Base-by-base conservation (phyloP, 1,284 basidiomycete species). In the Ganoderma meredithae region DNA sequence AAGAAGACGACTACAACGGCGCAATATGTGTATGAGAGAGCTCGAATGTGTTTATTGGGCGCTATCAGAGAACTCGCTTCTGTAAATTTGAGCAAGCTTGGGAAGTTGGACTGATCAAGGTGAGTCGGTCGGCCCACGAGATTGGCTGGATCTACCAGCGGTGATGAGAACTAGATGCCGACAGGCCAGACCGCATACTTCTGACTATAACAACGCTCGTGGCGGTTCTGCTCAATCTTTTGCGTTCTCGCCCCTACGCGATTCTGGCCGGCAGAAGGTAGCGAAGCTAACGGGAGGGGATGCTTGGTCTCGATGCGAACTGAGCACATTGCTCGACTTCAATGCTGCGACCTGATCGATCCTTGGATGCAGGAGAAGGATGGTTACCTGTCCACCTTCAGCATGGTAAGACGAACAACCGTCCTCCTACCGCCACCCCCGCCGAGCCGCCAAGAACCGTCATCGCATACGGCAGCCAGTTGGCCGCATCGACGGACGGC, bases 171-270 rank as follows among this genome's bases (percentile, higher is more conserved):
- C 17, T 41, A n/a, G n/a, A 41, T 22, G 33, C 39, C 19, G 12
- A 22, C 22, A 41, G 58, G 55, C 25, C 17, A 53, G 27, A 7
- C 52, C 69, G 76, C 67, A 67, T 71, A 44, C 63, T 70, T 49
- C 52, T 77, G 41, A 64, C 75, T 53, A 64, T 68, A 22, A 63
- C 71, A n/a, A 75, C 76, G 68, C 64, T 72, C 61, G 67, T 68
- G 44, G 73, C 74, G 25, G 62, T 75, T 36, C 36, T 65, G 22
- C 56, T 74, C 44, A 63, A 74, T 62, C 66, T 76, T 52, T 74
- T 73, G 70, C 74, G 71, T 63, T 73, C 76, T n/a, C 71, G 74
- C 41, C 68, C 74, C 25, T 66, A 67, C 44, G 67, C 59, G 36
- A 22, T 59, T 31, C 58, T 52, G 41, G 56, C 65, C 5, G 71